These are phyloP conservation scores for Russula ochroleuca DNA, from an alignment of 768 basidiomycete genomes.

Conservation along the genomic window DNA sequence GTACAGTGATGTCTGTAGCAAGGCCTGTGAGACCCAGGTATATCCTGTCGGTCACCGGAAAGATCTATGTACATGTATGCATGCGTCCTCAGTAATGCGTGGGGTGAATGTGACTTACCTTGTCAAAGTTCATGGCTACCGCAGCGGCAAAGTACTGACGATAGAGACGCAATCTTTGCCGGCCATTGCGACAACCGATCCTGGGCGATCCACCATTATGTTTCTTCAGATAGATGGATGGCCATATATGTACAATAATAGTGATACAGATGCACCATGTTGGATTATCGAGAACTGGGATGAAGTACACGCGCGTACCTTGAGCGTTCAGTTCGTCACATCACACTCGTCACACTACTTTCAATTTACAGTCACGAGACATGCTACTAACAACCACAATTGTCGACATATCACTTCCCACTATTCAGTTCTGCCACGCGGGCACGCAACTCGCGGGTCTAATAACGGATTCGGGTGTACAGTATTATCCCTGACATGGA, in stretches of 20 bases:
- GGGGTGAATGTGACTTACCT: conserved; percentile 49
- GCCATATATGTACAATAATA: neutral
- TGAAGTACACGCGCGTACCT: conserved; percentile 16
- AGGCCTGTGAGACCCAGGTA: conserved; percentile 90
- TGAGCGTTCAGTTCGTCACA: conserved; percentile 17
- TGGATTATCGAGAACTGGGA: neutral
- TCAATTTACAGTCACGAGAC: neutral
- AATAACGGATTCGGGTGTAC: too few species aligned
- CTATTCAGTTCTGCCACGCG: too few species aligned
- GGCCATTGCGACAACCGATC: conserved; percentile 98
- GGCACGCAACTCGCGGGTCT: too few species aligned
- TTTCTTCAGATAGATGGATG: conserved; percentile 46
- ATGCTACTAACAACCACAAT: neutral
- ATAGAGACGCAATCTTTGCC: conserved; percentile 99
- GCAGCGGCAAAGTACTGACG: conserved; percentile 86
- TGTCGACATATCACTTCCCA: neutral
- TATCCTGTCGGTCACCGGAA: conserved; percentile 88
- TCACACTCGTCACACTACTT: neutral
- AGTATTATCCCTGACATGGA: too few species aligned
- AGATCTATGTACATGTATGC: conserved; percentile 56
- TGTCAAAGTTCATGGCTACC: conserved; percentile 90
- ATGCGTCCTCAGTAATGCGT: conserved; percentile 8
- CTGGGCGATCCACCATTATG: conserved; percentile 97
- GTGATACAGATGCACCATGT: conserved; percentile 20
- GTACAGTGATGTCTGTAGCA: conserved; percentile 87